Evolutionary conservation across 331 rosid species (phyloP).

Genomic region (Acacia pycnantha): DNA sequence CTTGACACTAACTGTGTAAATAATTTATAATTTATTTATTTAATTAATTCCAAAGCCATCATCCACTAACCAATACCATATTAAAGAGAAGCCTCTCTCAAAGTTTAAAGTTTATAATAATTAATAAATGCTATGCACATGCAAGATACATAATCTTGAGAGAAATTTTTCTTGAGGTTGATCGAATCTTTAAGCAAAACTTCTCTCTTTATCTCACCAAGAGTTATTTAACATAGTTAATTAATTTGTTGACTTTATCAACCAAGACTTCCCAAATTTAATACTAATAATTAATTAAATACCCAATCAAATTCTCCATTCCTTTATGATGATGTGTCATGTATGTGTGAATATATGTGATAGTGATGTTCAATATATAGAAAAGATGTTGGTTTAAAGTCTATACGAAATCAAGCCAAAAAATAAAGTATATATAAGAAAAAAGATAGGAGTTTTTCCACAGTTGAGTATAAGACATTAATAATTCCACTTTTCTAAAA

Average conservation of each 20-base stretch:
- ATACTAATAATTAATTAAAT: not conserved
- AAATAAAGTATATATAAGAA: not conserved
- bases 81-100: not conserved
- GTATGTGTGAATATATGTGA: not conserved
- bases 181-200: slow-evolving; percentile 10
- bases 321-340: not conserved
- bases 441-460: not conserved
- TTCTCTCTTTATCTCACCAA: slow-evolving; percentile 1
- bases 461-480: not conserved
- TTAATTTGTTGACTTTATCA: slow-evolving; percentile 20
- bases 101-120: not conserved
- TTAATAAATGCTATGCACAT: not conserved
- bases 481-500: not conserved
- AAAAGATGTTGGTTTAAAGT: not conserved
- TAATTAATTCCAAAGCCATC: slow-evolving; percentile 17
- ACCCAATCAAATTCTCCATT: not conserved
- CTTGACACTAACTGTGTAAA: slow-evolving; percentile 25
- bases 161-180: slow-evolving; percentile 5
- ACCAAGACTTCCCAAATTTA: not conserved
- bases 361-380: not conserved
- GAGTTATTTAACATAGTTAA: not conserved
- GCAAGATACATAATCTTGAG: not conserved
- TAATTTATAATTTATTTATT: not conserved
- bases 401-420: not conserved
- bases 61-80: slow-evolving; percentile 15